Base-by-base conservation (phyloP, 2,329 filamentous ascomycete species). In the Periconia sp. region DNA sequence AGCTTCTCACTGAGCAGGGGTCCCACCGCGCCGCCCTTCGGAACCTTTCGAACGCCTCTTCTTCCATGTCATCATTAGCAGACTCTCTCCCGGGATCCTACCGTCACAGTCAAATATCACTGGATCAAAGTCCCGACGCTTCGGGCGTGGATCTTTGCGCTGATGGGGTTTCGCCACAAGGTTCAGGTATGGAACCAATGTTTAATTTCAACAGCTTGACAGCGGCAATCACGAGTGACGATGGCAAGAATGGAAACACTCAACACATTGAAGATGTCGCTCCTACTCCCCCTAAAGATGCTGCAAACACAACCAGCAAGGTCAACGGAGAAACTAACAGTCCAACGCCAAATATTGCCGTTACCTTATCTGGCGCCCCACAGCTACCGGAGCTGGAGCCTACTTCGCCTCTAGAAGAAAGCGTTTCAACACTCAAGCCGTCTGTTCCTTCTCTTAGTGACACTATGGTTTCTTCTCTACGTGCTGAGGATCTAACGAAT, bases 171-270 rank as follows among this genome's bases (percentile, higher is more conserved):
- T 62, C 68, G 11, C 56, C 67, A 42, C 63, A 63, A 11, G 75
- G 76, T 59, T 81, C 78, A 5, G 80, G 81, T 44, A 77, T 81
- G 0, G 92, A 97, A 68, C 85, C 91, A 2, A 85, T 96, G 83
- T 94, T 96, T 74, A 97, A 96, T 72, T 97, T 97, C 69, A 82
- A 86, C 52, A 96, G 91, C 62, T 77, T 97, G 19, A 90, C 91
- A 1, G 90, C 91, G 57, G 90, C 95, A 71, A 90, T 97, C 30
- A 90, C 87, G 0, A 85, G 82, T 40, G 82, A 86, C 23, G 83
- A 69, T 9, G 60, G 63, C 11, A 61, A 64, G 18, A 61, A 86
- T 41, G 79, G 81, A 52, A 68, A 68, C 9, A 71, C 70, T 47
- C 71, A 76, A 56, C 71, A 76, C 47, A 73, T 76, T 43, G 78